phyloP scores from a whole-genome alignment of 352 stramenopile genomes.

The Globisporangium spiculum region DNA sequence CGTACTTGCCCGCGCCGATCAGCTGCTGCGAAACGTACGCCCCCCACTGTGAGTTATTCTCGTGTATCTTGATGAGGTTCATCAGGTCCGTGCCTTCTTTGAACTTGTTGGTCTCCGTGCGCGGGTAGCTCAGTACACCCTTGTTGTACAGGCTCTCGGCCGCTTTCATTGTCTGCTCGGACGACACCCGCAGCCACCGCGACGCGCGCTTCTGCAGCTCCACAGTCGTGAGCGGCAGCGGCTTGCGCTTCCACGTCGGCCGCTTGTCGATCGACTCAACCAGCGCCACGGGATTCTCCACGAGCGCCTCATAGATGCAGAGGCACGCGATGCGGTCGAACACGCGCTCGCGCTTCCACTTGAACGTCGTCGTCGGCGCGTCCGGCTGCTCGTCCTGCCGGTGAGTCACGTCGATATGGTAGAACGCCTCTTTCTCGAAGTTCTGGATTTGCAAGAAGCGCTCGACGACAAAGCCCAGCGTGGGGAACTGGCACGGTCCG shows the following conservation, averaged over 20 bases:
- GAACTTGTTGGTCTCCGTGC: constrained; percentile 99
- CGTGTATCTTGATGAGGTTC: constrained; percentile 70
- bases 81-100: constrained; percentile 91
- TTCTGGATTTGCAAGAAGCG: constrained; percentile 93
- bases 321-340: constrained; percentile 94
- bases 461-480: constrained; percentile 96
- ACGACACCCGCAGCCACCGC: constrained; percentile 94
- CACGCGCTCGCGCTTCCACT: constrained; percentile 93
- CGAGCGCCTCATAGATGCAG: constrained; percentile 89
- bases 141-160: constrained; percentile 97
- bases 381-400: constrained; percentile 44
- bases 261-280: constrained; percentile 73
- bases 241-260: constrained; percentile 93
- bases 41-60: constrained; percentile 70
- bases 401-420: constrained; percentile 91
- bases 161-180: constrained; percentile 95
- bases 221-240: constrained; percentile 97
- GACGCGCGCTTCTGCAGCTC: constrained; percentile 98
- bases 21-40: constrained; percentile 70
- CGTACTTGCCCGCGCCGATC: constrained; percentile 59
- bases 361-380: constrained; percentile 86
- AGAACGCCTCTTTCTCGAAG: constrained; percentile 97
- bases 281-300: constrained; percentile 58
- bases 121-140: constrained; percentile 97
- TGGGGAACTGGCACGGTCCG: constrained; percentile 99